phyloP scores from a whole-genome alignment of 495 filamentous ascomycete genomes.

The Trypethelium eluteriae region DNA sequence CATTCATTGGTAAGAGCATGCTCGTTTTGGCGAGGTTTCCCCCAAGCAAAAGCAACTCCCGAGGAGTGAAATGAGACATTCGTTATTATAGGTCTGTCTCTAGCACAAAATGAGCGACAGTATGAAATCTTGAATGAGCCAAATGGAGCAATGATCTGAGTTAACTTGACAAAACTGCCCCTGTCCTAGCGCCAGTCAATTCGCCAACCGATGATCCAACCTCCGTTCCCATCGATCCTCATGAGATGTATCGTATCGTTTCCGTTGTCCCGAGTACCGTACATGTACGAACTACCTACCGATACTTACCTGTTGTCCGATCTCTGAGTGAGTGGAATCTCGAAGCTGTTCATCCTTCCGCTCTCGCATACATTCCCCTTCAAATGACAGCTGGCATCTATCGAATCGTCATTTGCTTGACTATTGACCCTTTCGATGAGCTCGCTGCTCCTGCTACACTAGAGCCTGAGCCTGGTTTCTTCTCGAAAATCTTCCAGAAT shows the following conservation, averaged over 20 bases:
- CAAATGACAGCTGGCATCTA: not conserved
- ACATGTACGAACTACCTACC: not conserved
- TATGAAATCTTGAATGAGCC: not conserved
- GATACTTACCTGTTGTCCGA: not conserved
- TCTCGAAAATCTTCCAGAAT: constrained; percentile 99
- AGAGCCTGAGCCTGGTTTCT: constrained; percentile 60
- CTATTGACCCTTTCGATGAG: constrained; percentile 1
- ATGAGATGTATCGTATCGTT: not conserved
- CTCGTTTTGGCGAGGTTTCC: too few relatives aligned
- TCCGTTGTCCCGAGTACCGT: not conserved
- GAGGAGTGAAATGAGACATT: not conserved
- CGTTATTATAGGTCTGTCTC: not conserved
- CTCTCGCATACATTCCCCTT: not conserved
- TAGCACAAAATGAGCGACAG: not conserved
- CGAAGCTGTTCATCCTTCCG: not conserved
- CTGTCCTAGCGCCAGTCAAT: not conserved
- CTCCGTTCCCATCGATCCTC: not conserved
- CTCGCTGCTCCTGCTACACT: not conserved
- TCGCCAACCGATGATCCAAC: not conserved
- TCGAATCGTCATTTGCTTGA: constrained; percentile 11
- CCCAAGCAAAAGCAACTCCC: not conserved
- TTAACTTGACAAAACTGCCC: not conserved
- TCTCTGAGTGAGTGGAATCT: not conserved
- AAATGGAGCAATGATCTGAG: not conserved
- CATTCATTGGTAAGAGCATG: too few relatives aligned